Evolutionary conservation across 2,329 filamentous ascomycete genomes (phyloP), one percentile per base, ranked within the genome.

Genomic region (Pseudocercospora macadamiae): DNA sequence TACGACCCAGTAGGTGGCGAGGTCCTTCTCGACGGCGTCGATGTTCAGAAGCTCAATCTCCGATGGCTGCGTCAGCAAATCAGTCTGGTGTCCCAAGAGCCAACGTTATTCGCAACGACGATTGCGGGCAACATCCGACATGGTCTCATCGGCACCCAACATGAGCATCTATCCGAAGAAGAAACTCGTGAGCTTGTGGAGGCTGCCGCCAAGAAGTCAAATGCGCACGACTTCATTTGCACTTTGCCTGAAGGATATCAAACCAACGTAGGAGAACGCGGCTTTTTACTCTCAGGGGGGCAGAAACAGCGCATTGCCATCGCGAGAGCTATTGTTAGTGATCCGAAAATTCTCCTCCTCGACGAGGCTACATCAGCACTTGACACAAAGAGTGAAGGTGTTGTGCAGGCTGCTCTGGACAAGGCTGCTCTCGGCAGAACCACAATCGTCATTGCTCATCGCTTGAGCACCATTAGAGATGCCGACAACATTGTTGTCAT

Each of bases 401-500:
- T 96, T 8, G 93, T 99, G 1, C 95, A 97, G 74, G 91, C 91
- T 39, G 95, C 95, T 16, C 82, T 99, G 7, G 93, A 97, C 68
- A 89, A 85, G 51, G 95, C 93, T 23, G 84, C 92, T 1, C 83
- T 89, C 63, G 93, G 93, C 21, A 86, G 95, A 54, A 99, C 95
- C 0, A 97, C 95, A 2, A 96, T 97, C 67, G 90, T 93, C 5
- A 97, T 99, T 74, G 95, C 95, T 42, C 95, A 99, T 77, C 88
- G 93, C 66, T 82, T 99, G 7, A 96, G 92, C 0, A 99, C 95
- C 4, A 96, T 99, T 78, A 92, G 87, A 75, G 88, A 92, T 63
- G 93, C 93, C 0, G 89, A 97, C 75, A 97, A 96, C 70, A 99
- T 99, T 66, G 90, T 97, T 10, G 93, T 97, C 63, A 93, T 99